These are phyloP conservation scores for Adenanthera pavonina DNA, from an alignment of 306 rosid species.

Conservation along the genomic window DNA sequence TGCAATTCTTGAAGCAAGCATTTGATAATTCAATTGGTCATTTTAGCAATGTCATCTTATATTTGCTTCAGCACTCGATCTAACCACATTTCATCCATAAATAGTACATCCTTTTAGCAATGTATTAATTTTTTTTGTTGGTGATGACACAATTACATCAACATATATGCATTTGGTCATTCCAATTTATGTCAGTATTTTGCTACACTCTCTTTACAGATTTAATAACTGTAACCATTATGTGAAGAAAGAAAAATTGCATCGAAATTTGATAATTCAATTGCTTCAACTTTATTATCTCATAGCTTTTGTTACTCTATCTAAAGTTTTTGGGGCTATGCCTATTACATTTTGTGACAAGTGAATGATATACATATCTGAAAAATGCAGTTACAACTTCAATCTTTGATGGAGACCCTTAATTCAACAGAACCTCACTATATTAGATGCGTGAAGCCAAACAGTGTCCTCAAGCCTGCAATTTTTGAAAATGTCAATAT, in stretches of 20 bases:
- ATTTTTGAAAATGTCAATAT: conserved; percentile 89
- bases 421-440: conserved; percentile 97
- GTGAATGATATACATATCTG: conserved; percentile 33
- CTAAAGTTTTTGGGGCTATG: neutral
- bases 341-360: conserved; percentile 29
- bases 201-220: neutral
- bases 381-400: conserved; percentile 93
- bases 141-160: neutral
- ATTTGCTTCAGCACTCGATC: no score
- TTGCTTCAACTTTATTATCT: neutral
- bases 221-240: neutral
- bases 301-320: conserved; percentile 6
- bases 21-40: no score
- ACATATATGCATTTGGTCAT: neutral
- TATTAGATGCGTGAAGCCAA: conserved; percentile 99
- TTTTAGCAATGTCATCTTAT: no score
- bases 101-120: neutral
- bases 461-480: conserved; percentile 94
- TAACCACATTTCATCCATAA: neutral
- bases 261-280: neutral
- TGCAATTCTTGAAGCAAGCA: no score
- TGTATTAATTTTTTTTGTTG: neutral
- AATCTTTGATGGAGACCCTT: conserved; percentile 98
- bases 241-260: neutral
- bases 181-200: neutral